Base-by-base conservation (phyloP, 1,284 basidiomycete species). In the Leccinum insigne region DNA sequence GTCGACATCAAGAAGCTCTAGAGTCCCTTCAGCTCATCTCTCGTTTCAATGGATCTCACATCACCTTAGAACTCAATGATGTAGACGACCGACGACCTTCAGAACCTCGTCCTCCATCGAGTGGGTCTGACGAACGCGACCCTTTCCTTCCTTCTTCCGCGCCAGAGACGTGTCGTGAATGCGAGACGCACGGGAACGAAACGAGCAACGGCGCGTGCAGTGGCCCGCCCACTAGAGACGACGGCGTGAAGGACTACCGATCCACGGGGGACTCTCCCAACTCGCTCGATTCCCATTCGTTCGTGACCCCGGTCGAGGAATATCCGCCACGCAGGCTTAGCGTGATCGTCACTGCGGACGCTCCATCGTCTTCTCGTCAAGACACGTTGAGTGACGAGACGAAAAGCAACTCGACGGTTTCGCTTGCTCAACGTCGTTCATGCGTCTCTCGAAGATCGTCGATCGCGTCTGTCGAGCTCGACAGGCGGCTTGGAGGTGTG, bases 1-100 rank as follows among this genome's bases (percentile, higher is more conserved):
- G 94, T 9, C 85, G 94, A 38, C 86, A 85, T 35, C 85, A 88
- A 63, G 95, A 97, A 72, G 96, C 96, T 0, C 79, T 96, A 52
- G 85, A 92, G 67, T 90, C 90, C 2, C 83, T 98, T 0, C 88
- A 91, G 69, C 80, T 91, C 68, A 98, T 98, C 57, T 93, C 92
- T 2, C 84, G 83, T 52, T 95, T 91, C 79, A 98, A 98, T 76
- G 93, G 92, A 14, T 85, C 87, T 40, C 80, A 88, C 57, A 77
- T 94, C 1, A 78, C 82, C 11, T 83, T 96, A 58, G 85, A 84
- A 32, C 77, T 91, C 7, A 84, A 85, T 29, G 95, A 96, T 68
- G 93, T 96, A 0, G 80, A 85, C 63, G 92, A 91, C 72, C 72
- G 73, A 61, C 72, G 73, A 26, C 73, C 72, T 4, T 26, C 72